Base-by-base conservation (phyloP, 2,329 filamentous ascomycete genomes). In the Aspergillus sp. region DNA sequence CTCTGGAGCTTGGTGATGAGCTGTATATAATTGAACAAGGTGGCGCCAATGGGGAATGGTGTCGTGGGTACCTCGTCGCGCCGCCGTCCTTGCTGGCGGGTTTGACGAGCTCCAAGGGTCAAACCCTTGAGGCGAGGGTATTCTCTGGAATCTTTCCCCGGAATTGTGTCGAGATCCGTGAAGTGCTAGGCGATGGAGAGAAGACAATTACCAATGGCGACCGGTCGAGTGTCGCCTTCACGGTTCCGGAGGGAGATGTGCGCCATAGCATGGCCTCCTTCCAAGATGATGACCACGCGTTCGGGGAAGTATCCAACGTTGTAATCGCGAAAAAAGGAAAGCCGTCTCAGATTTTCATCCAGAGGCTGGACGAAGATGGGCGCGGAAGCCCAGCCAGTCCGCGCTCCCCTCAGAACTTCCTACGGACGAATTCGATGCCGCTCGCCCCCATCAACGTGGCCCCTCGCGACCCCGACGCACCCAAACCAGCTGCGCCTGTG, bases 1-100 rank as follows among this genome's bases (percentile, higher is more conserved):
- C 96, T 9, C 89, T 99, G 75, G 93, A 99, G 78, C 91, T 99
- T 65, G 95, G 95, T 76, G 95, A 99, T 84, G 95, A 99, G 79
- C 84, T 99, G 66, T 99, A 99, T 80, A 96, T 99, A 67, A 97
- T 99, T 74, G 94, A 98, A 79, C 92, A 98, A 79, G 96, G 94
- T 41, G 90, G 92, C 21, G 78, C 75, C 39, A 87, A 96, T 78
- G 91, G 90, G 70, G 87, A 91, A 75, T 99, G 95, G 96, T 90
- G 94, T 78, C 89, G 95, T 57, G 95, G 95, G 61, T 99, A 99
- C 78, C 85, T 99, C 62, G 90, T 99, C 67, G 92, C 95, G 65
- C 94, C 95, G 55, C 95, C 95, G 19, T 97, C 92, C 69, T 81
- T 99, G 74, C 86, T 99, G 61, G 91, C 95, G 17, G 95, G 94